Percentiles rank a stretch among this genome's conserved stretches.
phyloP scores from a whole-genome alignment of 2,329 filamentous ascomycete genomes.

The Cercospora nicotianae region DNA sequence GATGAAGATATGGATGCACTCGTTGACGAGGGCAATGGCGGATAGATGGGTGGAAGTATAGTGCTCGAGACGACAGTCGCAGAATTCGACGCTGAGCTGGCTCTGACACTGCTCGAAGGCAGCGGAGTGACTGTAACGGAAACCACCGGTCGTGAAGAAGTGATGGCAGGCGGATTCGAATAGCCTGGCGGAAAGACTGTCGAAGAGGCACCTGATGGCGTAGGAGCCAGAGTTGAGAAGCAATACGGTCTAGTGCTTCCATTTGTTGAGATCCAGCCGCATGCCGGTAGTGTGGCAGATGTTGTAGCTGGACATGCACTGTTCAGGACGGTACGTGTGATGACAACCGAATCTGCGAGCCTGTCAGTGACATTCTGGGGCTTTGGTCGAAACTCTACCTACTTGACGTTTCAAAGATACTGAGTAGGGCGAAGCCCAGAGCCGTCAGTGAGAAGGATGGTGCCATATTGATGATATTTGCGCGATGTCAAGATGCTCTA shows the following conservation, averaged over 20 bases:
- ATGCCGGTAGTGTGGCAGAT: constrained; percentile 1
- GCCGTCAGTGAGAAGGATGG: background rate
- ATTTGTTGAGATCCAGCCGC: constrained; percentile 10
- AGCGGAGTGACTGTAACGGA: constrained; percentile 10
- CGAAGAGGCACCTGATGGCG: background rate
- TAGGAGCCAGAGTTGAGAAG: background rate
- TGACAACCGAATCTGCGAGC: background rate
- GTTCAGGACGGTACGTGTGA: constrained; percentile 5
- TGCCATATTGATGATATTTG: background rate
- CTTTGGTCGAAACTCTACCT: background rate
- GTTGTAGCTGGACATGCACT: constrained; percentile 7
- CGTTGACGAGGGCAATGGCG: background rate
- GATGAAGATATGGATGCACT: background rate
- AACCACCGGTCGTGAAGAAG: background rate
- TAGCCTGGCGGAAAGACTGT: background rate
- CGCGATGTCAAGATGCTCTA: background rate
- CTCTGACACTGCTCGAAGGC: background rate
- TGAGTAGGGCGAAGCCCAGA: background rate
- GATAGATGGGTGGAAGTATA: background rate
- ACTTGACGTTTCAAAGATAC: constrained; percentile 5
- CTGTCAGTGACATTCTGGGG: background rate
- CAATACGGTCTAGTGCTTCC: constrained; percentile 7
- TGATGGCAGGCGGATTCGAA: background rate
- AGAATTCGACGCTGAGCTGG: background rate
- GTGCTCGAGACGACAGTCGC: background rate